These are phyloP conservation scores for Xanthoconium separans DNA, from an alignment of 1,284 basidiomycete genomes.

Conservation along the genomic window DNA sequence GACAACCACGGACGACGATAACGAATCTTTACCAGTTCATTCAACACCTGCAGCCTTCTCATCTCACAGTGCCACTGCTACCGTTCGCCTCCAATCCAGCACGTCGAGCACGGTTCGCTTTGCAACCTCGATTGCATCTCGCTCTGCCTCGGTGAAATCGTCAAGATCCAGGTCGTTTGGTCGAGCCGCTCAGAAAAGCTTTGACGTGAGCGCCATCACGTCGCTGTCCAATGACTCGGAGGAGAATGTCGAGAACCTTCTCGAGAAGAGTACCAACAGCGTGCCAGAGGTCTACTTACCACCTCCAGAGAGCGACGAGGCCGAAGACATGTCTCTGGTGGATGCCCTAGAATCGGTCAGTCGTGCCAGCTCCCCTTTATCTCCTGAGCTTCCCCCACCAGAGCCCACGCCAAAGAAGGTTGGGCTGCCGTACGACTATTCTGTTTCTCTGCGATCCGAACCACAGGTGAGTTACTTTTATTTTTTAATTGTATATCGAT, in stretches of 20 bases:
- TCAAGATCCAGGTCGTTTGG: constrained; percentile 35
- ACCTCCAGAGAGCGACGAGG: constrained; percentile 41
- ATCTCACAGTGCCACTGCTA: constrained; percentile 41
- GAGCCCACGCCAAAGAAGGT: constrained; percentile 53
- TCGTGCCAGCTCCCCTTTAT: constrained; percentile 49
- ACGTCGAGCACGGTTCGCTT: constrained; percentile 69
- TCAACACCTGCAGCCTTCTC: constrained; percentile 61
- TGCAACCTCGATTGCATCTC: constrained; percentile 62
- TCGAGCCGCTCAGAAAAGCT: constrained; percentile 43
- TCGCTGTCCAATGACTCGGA: constrained; percentile 47
- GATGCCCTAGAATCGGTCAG: constrained; percentile 63
- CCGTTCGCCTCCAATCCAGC: constrained; percentile 53
- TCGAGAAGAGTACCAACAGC: constrained; percentile 42
- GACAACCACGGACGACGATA: constrained; percentile 35
- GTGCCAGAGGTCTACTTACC: constrained; percentile 53
- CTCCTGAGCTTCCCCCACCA: constrained; percentile 36
- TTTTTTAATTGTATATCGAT: background rate
- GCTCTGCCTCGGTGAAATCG: constrained; percentile 43
- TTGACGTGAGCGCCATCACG: constrained; percentile 58
- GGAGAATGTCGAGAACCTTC: constrained; percentile 40
- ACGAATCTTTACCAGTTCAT: constrained; percentile 47
- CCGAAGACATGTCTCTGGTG: constrained; percentile 50
- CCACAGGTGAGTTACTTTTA: constrained; percentile 48
- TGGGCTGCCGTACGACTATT: constrained; percentile 51
- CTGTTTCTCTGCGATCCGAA: constrained; percentile 62